Evolutionary conservation across 805 yeast genomes (phyloP).

Genomic region (Candida ulmi): DNA sequence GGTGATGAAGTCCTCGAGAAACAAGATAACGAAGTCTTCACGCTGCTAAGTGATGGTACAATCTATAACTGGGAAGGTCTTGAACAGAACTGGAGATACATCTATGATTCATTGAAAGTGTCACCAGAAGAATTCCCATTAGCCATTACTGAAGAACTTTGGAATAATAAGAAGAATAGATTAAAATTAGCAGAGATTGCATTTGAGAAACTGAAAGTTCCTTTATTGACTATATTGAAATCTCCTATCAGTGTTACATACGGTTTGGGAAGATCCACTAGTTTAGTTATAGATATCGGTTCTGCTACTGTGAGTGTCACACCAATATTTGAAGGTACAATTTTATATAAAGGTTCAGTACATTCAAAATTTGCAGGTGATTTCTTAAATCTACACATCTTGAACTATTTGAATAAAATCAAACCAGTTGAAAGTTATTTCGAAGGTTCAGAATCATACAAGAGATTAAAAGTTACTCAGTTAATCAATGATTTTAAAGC

Average conservation of each 20-base stretch:
- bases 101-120: constrained; percentile 48
- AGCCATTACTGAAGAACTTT: constrained; percentile 54
- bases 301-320: constrained; percentile 64
- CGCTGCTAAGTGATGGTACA: constrained; percentile 56
- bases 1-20: constrained; percentile 42
- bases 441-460: constrained; percentile 31
- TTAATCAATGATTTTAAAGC: constrained; percentile 46
- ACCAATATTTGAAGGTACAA: constrained; percentile 71
- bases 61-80: constrained; percentile 72
- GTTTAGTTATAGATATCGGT: constrained; percentile 79
- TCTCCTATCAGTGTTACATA: constrained; percentile 74
- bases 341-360: constrained; percentile 57
- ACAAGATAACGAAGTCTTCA: constrained; percentile 33
- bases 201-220: constrained; percentile 69
- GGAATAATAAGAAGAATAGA: constrained; percentile 61
- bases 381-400: constrained; percentile 62
- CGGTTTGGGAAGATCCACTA: constrained; percentile 72
- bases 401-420: constrained; percentile 38
- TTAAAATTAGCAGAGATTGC: constrained; percentile 61
- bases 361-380: constrained; percentile 82
- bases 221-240: constrained; percentile 69
- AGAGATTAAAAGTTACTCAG: constrained; percentile 31
- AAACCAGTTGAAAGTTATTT: constrained; percentile 18
- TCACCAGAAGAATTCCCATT: constrained; percentile 62
- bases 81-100: constrained; percentile 60